Evolutionary conservation across 163 green algal species (phyloP).

Genomic region (Chlorella variabilis): DNA sequence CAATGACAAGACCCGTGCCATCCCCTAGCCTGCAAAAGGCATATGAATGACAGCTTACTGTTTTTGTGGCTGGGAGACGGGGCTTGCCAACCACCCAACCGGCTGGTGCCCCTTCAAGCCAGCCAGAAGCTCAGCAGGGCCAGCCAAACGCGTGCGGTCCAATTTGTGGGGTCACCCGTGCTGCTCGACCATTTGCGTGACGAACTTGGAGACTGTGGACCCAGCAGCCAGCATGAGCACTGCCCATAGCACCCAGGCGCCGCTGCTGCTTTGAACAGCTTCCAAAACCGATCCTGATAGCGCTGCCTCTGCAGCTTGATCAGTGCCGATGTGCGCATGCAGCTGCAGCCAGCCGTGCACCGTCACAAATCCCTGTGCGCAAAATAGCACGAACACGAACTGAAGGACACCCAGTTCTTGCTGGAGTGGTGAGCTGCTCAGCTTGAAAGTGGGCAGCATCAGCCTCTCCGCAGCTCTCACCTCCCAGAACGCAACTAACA

Average conservation of each 20-base stretch:
- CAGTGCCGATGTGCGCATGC: neutral
- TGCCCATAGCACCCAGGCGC: neutral
- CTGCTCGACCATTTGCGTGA: conserved; percentile 10
- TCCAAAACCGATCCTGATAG: too few species aligned
- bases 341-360: neutral
- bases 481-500: conserved; percentile 4
- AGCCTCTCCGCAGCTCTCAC: too few species aligned
- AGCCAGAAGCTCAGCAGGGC: neutral
- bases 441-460: too few species aligned
- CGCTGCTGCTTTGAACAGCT: neutral
- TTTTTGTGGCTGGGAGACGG: too few species aligned
- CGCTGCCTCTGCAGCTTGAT: neutral
- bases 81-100: neutral
- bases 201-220: conserved; percentile 2
- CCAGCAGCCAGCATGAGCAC: neutral
- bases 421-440: too few species aligned
- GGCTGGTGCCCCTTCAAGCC: too few species aligned
- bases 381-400: too few species aligned
- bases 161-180: neutral
- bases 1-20: conserved; percentile 25
- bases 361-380: neutral
- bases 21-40: conserved; percentile 19
- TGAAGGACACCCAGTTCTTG: too few species aligned
- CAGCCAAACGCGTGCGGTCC: neutral
- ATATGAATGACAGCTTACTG: too few species aligned